Percentiles rank a stretch among this genome's conserved stretches.
Evolutionary conservation across 139 green algal genomes (phyloP).

Genomic region (Chlorella vulgaris): DNA sequence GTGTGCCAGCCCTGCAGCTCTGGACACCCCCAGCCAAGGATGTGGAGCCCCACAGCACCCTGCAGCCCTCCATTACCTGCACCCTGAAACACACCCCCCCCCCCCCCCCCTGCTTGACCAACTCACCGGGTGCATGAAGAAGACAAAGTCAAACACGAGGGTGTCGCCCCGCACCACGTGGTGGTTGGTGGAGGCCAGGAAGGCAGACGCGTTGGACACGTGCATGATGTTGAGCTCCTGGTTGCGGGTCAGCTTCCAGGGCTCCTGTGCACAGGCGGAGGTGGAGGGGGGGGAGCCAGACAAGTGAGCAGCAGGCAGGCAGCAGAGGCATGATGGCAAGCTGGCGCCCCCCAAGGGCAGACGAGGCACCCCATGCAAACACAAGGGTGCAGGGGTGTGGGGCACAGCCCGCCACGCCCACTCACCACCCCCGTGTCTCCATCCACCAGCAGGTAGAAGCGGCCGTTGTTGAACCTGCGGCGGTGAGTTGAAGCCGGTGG

Average conservation of each 20-base stretch:
- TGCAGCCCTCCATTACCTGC: too few relatives aligned
- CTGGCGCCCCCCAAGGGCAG: too few relatives aligned
- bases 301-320: background rate
- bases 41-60: too few relatives aligned
- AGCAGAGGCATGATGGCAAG: background rate
- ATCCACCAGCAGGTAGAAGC: slow-evolving; percentile 75
- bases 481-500: slow-evolving; percentile 5
- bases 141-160: slow-evolving; percentile 88
- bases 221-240: slow-evolving; percentile 59
- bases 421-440: slow-evolving; percentile 45
- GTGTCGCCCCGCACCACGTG: slow-evolving; percentile 73
- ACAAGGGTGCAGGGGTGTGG: too few relatives aligned
- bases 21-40: too few relatives aligned
- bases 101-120: too few relatives aligned
- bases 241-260: slow-evolving; percentile 63
- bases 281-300: background rate
- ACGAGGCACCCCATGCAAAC: too few relatives aligned
- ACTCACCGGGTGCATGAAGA: slow-evolving; percentile 79
- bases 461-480: slow-evolving; percentile 82
- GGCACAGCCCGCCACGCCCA: background rate
- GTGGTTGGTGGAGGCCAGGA: slow-evolving; percentile 41
- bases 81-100: too few relatives aligned
- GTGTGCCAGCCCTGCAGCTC: too few relatives aligned
- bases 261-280: background rate
- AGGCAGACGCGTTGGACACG: slow-evolving; percentile 45